Base-by-base conservation (phyloP, 192 early-diverging fungal genomes). In the Umbelopsis ramanniana region DNA sequence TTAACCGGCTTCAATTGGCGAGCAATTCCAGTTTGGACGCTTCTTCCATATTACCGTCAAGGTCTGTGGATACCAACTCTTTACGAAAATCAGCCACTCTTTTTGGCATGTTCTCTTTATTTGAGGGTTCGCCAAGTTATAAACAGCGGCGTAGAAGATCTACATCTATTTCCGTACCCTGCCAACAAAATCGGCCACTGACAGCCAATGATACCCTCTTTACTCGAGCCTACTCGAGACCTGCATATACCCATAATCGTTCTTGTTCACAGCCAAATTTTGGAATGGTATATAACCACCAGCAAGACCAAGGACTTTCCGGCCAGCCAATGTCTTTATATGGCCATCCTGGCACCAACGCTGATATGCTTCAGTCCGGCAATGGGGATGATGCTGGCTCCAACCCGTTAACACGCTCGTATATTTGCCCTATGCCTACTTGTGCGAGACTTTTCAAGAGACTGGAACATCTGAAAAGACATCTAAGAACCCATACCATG, bases 81-180 rank as follows among this genome's bases (percentile, higher is more conserved):
- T 53, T 73, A 3, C 71, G 67, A 67, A 67, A 72, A 75, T 63
- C 54, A 14, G 55, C 46, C 50, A 26, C 82, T 47, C 76, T 86
- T 2, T 78, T 78, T 82, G 86, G 86, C 24, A 78, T 85, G 47
- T 89, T 89, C 47, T 81, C 87, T 10, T 80, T 92, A 14, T 89
- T 92, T 72, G 91, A 91, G 66, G 89, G 89, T 3, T 88, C 89
- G 0, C 89, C 91, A 43, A 89, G 86, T 11, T 92, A 91, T 79
- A 92, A 92, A 73, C 90, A 92, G 76, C 81, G 91, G 29, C 80
- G 88, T 43, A 78, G 89, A 46, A 76, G 86, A 37, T 79, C 86
- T 29, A 79, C 75, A 35, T 87, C 84, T 0, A 40, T 70, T 26
- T 68, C 71, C 17, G 35, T 29, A 10, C 57, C 71, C 4, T 21